Evolutionary conservation across 163 green algal species (phyloP).

Genomic region (Coccomyxa subellipsoidea): DNA sequence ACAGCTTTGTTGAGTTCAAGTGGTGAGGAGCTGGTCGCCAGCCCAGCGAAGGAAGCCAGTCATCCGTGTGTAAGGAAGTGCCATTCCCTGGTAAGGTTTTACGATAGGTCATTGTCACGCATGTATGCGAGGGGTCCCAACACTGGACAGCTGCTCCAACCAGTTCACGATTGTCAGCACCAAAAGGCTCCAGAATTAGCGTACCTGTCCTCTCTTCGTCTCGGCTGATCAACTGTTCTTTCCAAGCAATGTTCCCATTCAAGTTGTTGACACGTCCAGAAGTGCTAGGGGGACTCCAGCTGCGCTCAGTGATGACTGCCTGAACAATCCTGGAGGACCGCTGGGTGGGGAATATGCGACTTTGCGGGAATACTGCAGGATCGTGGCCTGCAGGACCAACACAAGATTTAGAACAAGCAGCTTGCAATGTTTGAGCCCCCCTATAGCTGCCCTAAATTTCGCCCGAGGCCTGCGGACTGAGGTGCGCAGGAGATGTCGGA

Average conservation of each 20-base stretch:
- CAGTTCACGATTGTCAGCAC: neutral
- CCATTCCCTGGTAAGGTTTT: neutral
- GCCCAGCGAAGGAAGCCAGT: slow-evolving; percentile 9
- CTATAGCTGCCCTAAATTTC: too few relatives aligned
- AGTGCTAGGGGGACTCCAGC: neutral
- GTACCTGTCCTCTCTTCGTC: neutral
- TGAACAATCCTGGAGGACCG: neutral
- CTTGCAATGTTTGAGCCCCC: too few relatives aligned
- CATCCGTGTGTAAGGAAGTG: neutral
- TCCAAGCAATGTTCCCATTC: neutral
- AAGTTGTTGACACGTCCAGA: neutral
- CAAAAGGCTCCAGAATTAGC: neutral
- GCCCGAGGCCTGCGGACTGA: too few relatives aligned
- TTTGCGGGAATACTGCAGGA: neutral
- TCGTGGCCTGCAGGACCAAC: neutral
- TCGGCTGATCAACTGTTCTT: slow-evolving; percentile 1
- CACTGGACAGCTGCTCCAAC: neutral
- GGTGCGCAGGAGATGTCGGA: neutral
- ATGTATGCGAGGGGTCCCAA: too few relatives aligned
- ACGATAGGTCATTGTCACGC: too few relatives aligned
- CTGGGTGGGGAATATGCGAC: neutral
- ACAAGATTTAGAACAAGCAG: neutral
- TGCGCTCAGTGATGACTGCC: neutral
- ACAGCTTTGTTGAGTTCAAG: neutral
- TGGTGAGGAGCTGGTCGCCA: slow-evolving; percentile 11